Percentiles rank a stretch among this genome's conserved stretches.
Conservation (phyloP, 768 basidiomycete genomes). For the Hysterangium stoloniferum region DNA sequence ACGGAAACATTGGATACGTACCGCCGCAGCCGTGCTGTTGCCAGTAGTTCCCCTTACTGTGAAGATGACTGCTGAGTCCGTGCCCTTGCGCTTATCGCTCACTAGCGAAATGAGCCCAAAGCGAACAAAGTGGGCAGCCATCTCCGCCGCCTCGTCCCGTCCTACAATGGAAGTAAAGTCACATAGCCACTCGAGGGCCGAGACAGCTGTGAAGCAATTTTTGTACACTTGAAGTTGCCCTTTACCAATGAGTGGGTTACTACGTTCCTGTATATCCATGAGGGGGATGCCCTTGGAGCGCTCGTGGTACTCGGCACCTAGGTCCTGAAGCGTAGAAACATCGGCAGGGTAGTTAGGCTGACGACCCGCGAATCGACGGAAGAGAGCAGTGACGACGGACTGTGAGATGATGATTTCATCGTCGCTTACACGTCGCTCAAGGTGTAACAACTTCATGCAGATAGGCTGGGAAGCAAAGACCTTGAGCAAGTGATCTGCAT, state of each 20-base stretch:
- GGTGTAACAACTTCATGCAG: conserved; percentile 94
- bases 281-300: conserved; percentile 67
- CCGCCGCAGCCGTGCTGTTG: conserved; percentile 10
- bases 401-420: conserved; percentile 97
- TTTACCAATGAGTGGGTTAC: conserved; percentile 45
- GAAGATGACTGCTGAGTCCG: conserved; percentile 89
- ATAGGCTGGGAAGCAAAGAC: conserved; percentile 92
- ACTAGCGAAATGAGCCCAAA: conserved; percentile 86
- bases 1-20: conserved; percentile 4
- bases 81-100: conserved; percentile 85
- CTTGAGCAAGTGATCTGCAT: conserved; percentile 81
- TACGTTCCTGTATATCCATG: conserved; percentile 63
- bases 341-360: conserved; percentile 68
- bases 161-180: conserved; percentile 96
- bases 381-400: conserved; percentile 88
- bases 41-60: conserved; percentile 72
- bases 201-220: conserved; percentile 75
- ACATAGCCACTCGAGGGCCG: conserved; percentile 92
- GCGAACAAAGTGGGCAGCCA: conserved; percentile 95
- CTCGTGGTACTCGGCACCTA: conserved; percentile 62
- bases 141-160: conserved; percentile 93
- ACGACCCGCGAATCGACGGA: conserved; percentile 90
- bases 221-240: conserved; percentile 35
- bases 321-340: conserved; percentile 41
- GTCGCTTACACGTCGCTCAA: conserved; percentile 85